Base-by-base conservation (phyloP, 345 rosid genomes). In the Mangifera indica region DNA sequence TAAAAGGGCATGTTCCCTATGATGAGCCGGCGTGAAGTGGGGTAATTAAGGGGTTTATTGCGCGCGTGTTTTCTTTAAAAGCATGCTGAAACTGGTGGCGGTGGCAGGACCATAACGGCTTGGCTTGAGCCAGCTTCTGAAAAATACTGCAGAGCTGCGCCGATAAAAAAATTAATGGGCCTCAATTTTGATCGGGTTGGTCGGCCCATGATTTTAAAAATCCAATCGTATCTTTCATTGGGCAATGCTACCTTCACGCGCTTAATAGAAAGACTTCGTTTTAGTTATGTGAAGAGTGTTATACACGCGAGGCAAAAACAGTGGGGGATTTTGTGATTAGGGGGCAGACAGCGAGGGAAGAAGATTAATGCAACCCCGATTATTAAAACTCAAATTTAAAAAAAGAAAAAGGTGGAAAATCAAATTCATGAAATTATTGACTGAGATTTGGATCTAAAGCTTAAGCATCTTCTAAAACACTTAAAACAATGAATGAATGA, bases 1-100 rank as follows among this genome's bases (percentile, higher is more conserved):
- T 70, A 63, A 78, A 84, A 78, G 67, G 59, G 74, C 61, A 69
- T 42, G 69, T 64, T 77, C 24, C 60, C 64, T 69, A 82, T 83
- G 60, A 87, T 85, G 83, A 82, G 82, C 83, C 86, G 89, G 85
- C 88, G 81, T 77, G 71, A 70, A 66, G 86, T 83, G 87, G 80
- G 83, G 80, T 66, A 12, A n/a, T 60, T 72, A 10, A 75, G 66
- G 78, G 67, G 79, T 76, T 78, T 73, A 72, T 82, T 82, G 66
- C 62, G 83, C 83, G 84, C 83, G 77, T 84, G 87, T 79, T 78
- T 71, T 29, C 85, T 87, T 78, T 78, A 67, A 64, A 77, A 79
- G 86, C 81, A 80, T 82, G 85, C 72, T 53, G 44, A 54, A 60
- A 34, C 14, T 45, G 42, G 40, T 34, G 40, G 14, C 53, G 40